Evolutionary conservation across 768 basidiomycete species (phyloP).

Genomic region (Lactarius sp.): DNA sequence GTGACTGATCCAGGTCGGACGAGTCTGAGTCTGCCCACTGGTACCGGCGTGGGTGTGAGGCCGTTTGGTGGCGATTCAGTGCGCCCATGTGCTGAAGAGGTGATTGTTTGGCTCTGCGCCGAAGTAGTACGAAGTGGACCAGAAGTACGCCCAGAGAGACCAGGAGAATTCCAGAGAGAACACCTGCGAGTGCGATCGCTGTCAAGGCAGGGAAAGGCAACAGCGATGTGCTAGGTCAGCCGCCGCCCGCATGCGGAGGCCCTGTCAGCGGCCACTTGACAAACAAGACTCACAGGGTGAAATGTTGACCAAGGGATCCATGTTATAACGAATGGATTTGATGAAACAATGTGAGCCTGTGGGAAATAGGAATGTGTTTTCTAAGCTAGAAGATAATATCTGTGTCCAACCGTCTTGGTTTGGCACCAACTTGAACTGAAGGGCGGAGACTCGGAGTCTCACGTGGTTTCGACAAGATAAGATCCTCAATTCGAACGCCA

Average conservation of each 20-base stretch:
- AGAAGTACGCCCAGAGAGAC: not conserved
- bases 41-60: not conserved
- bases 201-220: too few relatives aligned
- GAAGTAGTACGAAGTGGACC: constrained; percentile 7
- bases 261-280: not conserved
- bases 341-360: not conserved
- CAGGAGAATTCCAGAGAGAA: constrained; percentile 12
- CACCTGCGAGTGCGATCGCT: constrained; percentile 10
- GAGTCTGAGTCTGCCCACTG: not conserved
- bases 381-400: not conserved
- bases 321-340: constrained; percentile 1
- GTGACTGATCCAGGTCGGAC: not conserved
- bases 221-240: not conserved
- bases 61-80: not conserved
- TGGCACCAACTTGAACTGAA: too few relatives aligned
- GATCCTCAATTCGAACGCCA: too few relatives aligned
- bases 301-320: constrained; percentile 1
- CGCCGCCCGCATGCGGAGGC: not conserved
- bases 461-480: too few relatives aligned
- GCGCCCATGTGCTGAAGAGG: not conserved
- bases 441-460: too few relatives aligned
- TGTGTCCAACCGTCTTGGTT: not conserved
- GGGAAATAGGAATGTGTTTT: not conserved
- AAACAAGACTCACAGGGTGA: constrained; percentile 16
- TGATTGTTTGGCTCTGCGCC: constrained; percentile 5